Evolutionary conservation across 768 basidiomycete genomes (phyloP), one percentile per base, ranked within the genome.

Genomic region (Polyporus arcularius): DNA sequence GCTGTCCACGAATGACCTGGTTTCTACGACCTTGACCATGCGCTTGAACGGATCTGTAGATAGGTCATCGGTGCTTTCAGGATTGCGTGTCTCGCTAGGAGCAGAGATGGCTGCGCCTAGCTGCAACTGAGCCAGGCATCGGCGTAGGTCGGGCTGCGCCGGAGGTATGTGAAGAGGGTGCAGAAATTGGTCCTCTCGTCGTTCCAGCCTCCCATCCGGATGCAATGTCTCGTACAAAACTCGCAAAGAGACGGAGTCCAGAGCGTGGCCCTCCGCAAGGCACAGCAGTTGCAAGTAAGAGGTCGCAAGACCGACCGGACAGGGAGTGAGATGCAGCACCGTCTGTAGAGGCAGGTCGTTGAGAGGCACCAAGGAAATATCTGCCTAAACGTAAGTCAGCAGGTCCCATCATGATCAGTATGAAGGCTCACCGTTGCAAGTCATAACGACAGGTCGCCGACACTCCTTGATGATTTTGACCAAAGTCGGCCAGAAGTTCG

Each of bases 381-480:
- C 94, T 94, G 70, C 32, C 43, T 53, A 32, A 50, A 40, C 28
- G 45, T 4, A 64, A 16, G 26, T 32, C 58, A 60, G 59, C 21
- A 60, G 43, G 21, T 43, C 15, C 51, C 62, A 58, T 38, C 52
- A 7, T 67, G 30, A 5, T 40, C 43, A 47, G 41, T 16, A 40
- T 62, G 50, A n/a, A n/a, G 39, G 66, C 85, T 72, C 69, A 95
- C 96, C 95, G 67, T 96, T 97, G 74, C 97, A 98, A 55, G 96
- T 98, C 76, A 94, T 83, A 53, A 99, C 83, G 43, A 99, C 89
- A 6, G 97, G 96, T 57, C 97, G 79, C 66, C 84, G 86, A 65
- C 93, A 93, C 16, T 90, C 82, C 61, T 82, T 85, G 70, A 98
- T 94, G 61, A 99, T 82, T 57, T 85, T 82, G 9, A 89, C 79